Conservation (phyloP, 2,329 filamentous ascomycete species). For the Beauveria sp. region DNA sequence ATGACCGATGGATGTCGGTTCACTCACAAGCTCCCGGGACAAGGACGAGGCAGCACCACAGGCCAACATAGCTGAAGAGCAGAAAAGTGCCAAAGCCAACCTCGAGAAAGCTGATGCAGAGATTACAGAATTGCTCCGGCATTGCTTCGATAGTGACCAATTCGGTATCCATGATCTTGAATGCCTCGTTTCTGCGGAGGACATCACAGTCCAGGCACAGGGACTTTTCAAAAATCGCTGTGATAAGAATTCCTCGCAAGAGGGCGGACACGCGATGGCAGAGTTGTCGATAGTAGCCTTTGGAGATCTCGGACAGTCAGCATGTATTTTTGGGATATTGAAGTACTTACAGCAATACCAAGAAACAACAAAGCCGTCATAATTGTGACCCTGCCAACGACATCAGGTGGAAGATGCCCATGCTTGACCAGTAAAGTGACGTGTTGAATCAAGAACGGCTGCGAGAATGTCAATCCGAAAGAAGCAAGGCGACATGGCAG, state of each 20-base stretch:
- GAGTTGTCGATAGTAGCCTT: not conserved
- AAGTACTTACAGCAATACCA: not conserved
- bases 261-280: not conserved
- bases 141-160: not conserved
- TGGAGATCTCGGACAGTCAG: not conserved
- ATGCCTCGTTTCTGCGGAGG: not conserved
- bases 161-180: not conserved
- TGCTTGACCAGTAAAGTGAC: not conserved
- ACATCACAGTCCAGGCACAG: not conserved
- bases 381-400: not conserved
- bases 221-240: not conserved
- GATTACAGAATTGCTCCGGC: not conserved
- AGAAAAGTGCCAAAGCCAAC: conserved; percentile 1
- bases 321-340: not conserved
- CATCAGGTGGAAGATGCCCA: not conserved
- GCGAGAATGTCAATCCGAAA: not conserved
- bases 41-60: not conserved
- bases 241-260: not conserved
- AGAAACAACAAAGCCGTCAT: not conserved
- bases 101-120: not conserved
- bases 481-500: not conserved
- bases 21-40: not conserved
- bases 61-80: not conserved
- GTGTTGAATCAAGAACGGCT: not conserved
- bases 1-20: too few relatives aligned